phyloP scores from a whole-genome alignment of 305 asterid genomes.

The Euphrasia arctica region DNA sequence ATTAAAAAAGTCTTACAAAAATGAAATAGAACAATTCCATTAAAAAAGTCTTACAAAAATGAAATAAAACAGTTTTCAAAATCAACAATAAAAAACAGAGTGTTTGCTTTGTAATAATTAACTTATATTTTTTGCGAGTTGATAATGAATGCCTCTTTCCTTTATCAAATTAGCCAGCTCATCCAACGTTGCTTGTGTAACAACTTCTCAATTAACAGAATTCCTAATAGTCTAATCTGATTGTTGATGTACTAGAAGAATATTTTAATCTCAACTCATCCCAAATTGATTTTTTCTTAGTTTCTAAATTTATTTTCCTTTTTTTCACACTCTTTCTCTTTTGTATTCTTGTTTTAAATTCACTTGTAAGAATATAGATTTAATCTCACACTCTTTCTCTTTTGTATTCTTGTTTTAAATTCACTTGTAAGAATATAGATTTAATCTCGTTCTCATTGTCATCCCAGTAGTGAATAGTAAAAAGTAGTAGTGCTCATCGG shows the following conservation, averaged over 20 bases:
- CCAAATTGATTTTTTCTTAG: conserved; percentile 38
- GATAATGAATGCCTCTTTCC: conserved; percentile 45
- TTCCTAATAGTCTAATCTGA: conserved; percentile 25
- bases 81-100: background rate
- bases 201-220: conserved; percentile 54
- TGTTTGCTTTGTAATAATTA: conserved; percentile 27
- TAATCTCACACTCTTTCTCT: background rate
- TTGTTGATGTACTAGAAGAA: conserved; percentile 15
- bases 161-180: conserved; percentile 35
- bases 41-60: conserved; percentile 44
- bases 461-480: background rate
- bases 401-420: no score
- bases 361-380: background rate
- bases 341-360: background rate
- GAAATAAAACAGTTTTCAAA: background rate
- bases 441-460: background rate
- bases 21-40: conserved; percentile 24
- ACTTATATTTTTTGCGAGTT: conserved; percentile 47
- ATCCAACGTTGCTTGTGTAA: conserved; percentile 34
- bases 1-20: conserved; percentile 46
- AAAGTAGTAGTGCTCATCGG: conserved; percentile 9
- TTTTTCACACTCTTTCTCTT: conserved; percentile 5
- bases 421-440: no score
- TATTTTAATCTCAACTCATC: conserved; percentile 37
- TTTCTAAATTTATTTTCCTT: conserved; percentile 18